Evolutionary conservation across 192 early-diverging fungal species (phyloP).

Genomic region (Haplosporangium gracile): DNA sequence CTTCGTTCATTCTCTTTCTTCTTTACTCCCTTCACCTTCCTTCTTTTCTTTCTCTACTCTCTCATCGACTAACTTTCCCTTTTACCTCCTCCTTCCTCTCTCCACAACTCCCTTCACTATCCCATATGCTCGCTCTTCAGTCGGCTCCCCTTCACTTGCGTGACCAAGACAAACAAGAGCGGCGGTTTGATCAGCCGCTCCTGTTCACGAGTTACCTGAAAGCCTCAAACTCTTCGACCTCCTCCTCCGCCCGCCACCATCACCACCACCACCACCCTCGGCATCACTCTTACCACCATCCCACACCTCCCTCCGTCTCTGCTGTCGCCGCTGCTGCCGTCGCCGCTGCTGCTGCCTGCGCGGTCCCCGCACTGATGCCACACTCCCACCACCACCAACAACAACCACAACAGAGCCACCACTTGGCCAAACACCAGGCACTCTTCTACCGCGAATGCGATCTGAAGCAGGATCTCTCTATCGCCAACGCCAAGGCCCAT

Average conservation of each 20-base stretch:
- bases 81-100: background rate
- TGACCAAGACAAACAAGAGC: constrained; percentile 52
- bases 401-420: background rate
- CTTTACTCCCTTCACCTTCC: background rate
- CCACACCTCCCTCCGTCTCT: constrained; percentile 5
- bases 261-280: constrained; percentile 34
- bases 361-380: constrained; percentile 11
- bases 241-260: background rate
- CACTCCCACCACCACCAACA: background rate
- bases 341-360: background rate
- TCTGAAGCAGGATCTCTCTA: constrained; percentile 43
- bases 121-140: constrained; percentile 51
- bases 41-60: constrained; percentile 1
- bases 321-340: background rate
- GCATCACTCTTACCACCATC: constrained; percentile 44
- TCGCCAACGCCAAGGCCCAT: constrained; percentile 12
- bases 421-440: constrained; percentile 17
- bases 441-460: constrained; percentile 37
- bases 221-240: background rate
- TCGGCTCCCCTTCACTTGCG: constrained; percentile 54
- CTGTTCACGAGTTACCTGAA: constrained; percentile 23
- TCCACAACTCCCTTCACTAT: background rate
- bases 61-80: constrained; percentile 9
- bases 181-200: constrained; percentile 45
- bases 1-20: constrained; percentile 5